phyloP scores from a whole-genome alignment of 1,139 yeast species.

The Pichia sp. region DNA sequence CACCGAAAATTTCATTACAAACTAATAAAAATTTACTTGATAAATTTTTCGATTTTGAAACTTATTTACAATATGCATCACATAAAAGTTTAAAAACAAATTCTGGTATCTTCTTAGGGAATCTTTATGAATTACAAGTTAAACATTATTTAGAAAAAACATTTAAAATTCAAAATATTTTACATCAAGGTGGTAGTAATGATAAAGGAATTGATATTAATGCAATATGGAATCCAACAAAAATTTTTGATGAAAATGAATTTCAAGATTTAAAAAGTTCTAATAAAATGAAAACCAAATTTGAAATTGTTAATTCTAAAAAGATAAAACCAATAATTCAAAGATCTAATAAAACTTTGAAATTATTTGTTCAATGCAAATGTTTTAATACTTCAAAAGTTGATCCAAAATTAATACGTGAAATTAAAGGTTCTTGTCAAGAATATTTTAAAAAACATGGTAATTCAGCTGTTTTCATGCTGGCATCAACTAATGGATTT shows the following conservation, averaged over 20 bases:
- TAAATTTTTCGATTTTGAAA: slow-evolving; percentile 6
- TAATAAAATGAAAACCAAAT: not conserved
- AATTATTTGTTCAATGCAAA: slow-evolving; percentile 27
- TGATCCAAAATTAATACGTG: slow-evolving; percentile 30
- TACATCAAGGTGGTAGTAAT: slow-evolving; percentile 58
- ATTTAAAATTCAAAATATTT: slow-evolving; percentile 34
- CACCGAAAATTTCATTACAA: slow-evolving; percentile 1
- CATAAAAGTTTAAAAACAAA: slow-evolving; percentile 27
- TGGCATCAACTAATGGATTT: slow-evolving; percentile 55
- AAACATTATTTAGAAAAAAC: slow-evolving; percentile 40
- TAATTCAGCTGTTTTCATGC: slow-evolving; percentile 45
- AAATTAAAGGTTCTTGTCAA: slow-evolving; percentile 29
- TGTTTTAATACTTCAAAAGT: slow-evolving; percentile 23
- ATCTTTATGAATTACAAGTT: slow-evolving; percentile 58
- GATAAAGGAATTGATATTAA: slow-evolving; percentile 70
- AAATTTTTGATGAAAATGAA: slow-evolving; percentile 12
- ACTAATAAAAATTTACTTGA: slow-evolving; percentile 1
- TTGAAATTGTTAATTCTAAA: slow-evolving; percentile 22
- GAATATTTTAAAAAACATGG: slow-evolving; percentile 30
- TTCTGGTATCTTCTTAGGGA: slow-evolving; percentile 59
- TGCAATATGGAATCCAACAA: slow-evolving; percentile 50
- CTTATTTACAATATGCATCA: slow-evolving; percentile 31
- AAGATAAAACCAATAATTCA: slow-evolving; percentile 27
- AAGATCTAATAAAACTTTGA: slow-evolving; percentile 16
- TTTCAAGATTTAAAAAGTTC: too few relatives aligned